Evolutionary conservation across 768 basidiomycete species (phyloP), one percentile per base, ranked within the genome.

Genomic region (Naganishia vaughanmartiniae): DNA sequence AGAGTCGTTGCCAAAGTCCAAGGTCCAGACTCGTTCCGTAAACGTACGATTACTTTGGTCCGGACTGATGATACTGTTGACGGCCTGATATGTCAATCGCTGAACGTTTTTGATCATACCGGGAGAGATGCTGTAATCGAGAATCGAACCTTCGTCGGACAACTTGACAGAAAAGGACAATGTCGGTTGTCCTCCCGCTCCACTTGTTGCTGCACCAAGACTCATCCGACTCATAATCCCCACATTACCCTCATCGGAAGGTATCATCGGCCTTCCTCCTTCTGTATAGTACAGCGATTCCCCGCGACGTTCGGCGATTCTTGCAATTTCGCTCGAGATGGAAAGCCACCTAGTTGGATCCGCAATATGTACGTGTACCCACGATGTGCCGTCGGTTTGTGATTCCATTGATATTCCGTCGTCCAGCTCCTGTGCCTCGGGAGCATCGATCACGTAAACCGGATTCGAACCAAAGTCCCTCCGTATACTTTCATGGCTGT

Each of bases 281-380:
- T 91, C 87, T 0, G 84, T 76, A 57, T 89, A 85, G 79, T 99
- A 99, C 0, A 83, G 75, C 0, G 90, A 85, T 54, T 84, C 77
- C 2, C 83, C 83, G 69, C 84, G 82, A 54, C 82, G 76, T 5
- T 84, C 83, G 0, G 94, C 94, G 5, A 83, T 80, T 31, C 83
- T 81, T 0, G 89, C 84, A 2, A 93, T 76, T 7, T 82, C 74
- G 78, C 94, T 89, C 0, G 84, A 84, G 0, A 90, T 90, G 24
- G 88, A 89, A 30, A 99, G 84, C 57, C 89, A 74, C 14, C 88
- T 83, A 1, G 92, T 92, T 0, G 94, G 94, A 79, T 99, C 96
- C 12, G 96, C 94, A 68, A 99, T 85, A 77, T 98, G 96, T 30
- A 89, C 84, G 75, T 97, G 94, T 14, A 95, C 78, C 95, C 96